Conservation (phyloP, 2,329 filamentous ascomycete species). For the Aspergillus tanneri region DNA sequence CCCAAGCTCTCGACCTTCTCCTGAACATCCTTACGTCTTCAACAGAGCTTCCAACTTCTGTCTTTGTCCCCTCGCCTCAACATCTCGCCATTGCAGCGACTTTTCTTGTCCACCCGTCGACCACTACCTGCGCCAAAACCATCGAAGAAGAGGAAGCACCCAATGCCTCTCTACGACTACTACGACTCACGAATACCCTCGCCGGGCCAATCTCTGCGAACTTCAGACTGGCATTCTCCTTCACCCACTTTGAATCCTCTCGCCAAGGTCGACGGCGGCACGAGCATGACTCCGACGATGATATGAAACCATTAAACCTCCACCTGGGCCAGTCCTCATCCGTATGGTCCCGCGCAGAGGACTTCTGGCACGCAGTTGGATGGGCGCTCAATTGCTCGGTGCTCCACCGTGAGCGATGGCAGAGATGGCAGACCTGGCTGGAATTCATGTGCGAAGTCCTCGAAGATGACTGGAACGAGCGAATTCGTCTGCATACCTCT, state of each 20-base stretch:
- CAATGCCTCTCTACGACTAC: slow-evolving; percentile 65
- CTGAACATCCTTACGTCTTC: slow-evolving; percentile 42
- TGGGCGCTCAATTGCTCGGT: slow-evolving; percentile 93
- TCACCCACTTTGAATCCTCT: slow-evolving; percentile 47
- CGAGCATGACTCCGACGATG: slow-evolving; percentile 37
- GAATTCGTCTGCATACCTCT: slow-evolving; percentile 26
- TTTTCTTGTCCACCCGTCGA: slow-evolving; percentile 74
- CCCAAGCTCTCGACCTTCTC: slow-evolving; percentile 63
- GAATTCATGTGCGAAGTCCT: slow-evolving; percentile 61
- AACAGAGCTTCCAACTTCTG: slow-evolving; percentile 45
- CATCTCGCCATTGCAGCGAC: slow-evolving; percentile 77
- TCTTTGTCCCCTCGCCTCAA: slow-evolving; percentile 66
- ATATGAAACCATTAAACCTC: slow-evolving; percentile 56
- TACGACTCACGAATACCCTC: slow-evolving; percentile 64
- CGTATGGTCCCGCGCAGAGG: slow-evolving; percentile 72
- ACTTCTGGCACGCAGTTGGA: slow-evolving; percentile 85
- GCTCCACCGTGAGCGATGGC: slow-evolving; percentile 71
- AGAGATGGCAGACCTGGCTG: slow-evolving; percentile 77
- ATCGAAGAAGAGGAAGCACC: slow-evolving; percentile 62
- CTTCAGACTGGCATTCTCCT: slow-evolving; percentile 70
- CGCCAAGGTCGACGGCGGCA: slow-evolving; percentile 34
- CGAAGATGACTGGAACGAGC: slow-evolving; percentile 45
- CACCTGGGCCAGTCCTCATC: slow-evolving; percentile 64
- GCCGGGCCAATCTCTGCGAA: slow-evolving; percentile 70
- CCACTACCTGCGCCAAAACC: slow-evolving; percentile 70